Evolutionary conservation across 805 yeast genomes (phyloP).

Genomic region (Crinitomyces ghanaensis): DNA sequence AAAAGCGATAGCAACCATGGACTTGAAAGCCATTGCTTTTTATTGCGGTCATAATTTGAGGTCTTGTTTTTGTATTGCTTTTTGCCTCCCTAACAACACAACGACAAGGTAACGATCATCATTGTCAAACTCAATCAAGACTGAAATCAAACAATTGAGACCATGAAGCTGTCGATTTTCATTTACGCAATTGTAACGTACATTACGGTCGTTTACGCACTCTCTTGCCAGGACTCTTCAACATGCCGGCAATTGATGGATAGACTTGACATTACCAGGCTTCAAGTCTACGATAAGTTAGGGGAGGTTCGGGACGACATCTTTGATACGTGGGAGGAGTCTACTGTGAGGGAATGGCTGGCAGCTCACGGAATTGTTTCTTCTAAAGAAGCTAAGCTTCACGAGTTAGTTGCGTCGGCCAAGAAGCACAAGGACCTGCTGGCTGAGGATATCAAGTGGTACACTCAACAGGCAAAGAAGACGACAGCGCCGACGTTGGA

Average conservation of each 20-base stretch:
- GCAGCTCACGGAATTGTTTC: conserved; percentile 26
- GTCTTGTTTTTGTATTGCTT: too few relatives aligned
- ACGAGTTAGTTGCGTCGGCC: conserved; percentile 22
- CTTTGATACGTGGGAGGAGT: conserved; percentile 32
- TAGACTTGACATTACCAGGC: conserved; percentile 17
- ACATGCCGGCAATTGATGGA: not conserved
- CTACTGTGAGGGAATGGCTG: conserved; percentile 34
- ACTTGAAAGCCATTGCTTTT: too few relatives aligned
- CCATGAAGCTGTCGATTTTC: conserved; percentile 1
- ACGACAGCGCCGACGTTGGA: conserved; percentile 13
- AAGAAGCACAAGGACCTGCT: conserved; percentile 26
- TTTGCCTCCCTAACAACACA: too few relatives aligned
- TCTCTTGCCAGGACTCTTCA: not conserved
- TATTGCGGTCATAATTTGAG: too few relatives aligned
- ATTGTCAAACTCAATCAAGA: too few relatives aligned
- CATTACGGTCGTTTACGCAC: not conserved
- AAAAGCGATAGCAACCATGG: too few relatives aligned
- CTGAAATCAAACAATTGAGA: too few relatives aligned
- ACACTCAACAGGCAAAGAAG: conserved; percentile 9
- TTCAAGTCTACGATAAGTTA: conserved; percentile 25
- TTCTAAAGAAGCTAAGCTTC: conserved; percentile 15
- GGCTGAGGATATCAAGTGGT: conserved; percentile 14
- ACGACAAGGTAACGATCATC: too few relatives aligned
- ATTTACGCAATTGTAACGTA: not conserved
- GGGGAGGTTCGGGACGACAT: conserved; percentile 29